Conservation (phyloP, 2,329 filamentous ascomycete genomes). For the Ophiostoma sp. region DNA sequence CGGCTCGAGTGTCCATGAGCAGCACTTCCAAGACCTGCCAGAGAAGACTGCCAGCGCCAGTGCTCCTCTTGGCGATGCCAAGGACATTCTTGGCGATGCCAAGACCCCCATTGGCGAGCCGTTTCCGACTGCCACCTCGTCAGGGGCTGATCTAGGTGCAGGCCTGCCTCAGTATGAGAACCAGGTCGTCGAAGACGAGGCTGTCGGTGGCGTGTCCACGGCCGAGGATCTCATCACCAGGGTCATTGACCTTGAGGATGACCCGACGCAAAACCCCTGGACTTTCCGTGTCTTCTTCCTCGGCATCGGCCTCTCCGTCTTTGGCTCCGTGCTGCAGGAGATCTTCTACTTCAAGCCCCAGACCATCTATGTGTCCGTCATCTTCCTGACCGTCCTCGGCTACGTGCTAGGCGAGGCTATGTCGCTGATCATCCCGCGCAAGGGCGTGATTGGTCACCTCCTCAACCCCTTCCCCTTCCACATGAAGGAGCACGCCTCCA, state of each 20-base stretch:
- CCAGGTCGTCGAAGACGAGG: background rate
- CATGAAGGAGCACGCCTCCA: slow-evolving; percentile 28
- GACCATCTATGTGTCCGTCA: slow-evolving; percentile 39
- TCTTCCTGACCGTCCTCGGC: slow-evolving; percentile 42
- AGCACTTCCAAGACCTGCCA: background rate
- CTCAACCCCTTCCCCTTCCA: slow-evolving; percentile 30
- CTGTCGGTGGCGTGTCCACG: slow-evolving; percentile 12
- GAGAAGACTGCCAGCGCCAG: background rate
- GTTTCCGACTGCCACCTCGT: background rate
- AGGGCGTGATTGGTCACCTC: slow-evolving; percentile 32
- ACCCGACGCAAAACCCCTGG: slow-evolving; percentile 27
- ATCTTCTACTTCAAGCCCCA: slow-evolving; percentile 47
- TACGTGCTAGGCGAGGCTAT: slow-evolving; percentile 37
- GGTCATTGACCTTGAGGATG: slow-evolving; percentile 27
- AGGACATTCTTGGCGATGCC: slow-evolving; percentile 16
- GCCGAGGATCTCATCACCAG: slow-evolving; percentile 24
- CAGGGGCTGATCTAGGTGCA: slow-evolving; percentile 14
- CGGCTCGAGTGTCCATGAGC: background rate
- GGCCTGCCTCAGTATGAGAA: slow-evolving; percentile 12
- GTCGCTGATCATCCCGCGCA: slow-evolving; percentile 31
- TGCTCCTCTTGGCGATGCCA: slow-evolving; percentile 12
- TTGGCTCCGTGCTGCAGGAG: slow-evolving; percentile 38
- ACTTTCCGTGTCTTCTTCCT: slow-evolving; percentile 25
- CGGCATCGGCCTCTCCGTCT: slow-evolving; percentile 30
- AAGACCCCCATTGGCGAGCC: slow-evolving; percentile 18